Percentiles rank a stretch among this genome's conserved stretches.
Conservation (phyloP, 352 stramenopile species). For the Phytophthora meadii region DNA sequence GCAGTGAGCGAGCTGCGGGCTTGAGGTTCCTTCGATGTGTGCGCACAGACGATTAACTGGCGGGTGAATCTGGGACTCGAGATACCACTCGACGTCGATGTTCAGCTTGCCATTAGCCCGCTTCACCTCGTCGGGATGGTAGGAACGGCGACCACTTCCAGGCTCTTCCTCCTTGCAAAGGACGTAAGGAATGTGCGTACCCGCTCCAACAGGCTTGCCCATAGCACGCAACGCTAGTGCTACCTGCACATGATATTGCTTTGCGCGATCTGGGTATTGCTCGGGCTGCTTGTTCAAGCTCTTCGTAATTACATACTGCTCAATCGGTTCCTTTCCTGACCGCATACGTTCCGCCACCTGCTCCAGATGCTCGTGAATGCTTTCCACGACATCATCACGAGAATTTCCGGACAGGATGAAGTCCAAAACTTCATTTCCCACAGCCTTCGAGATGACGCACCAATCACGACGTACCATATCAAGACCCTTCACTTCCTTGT, state of each 20-base stretch:
- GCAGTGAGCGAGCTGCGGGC: slow-evolving; percentile 94
- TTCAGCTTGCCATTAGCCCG: slow-evolving; percentile 82
- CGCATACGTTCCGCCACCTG: slow-evolving; percentile 94
- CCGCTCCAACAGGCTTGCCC: slow-evolving; percentile 96
- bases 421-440: slow-evolving; percentile 97
- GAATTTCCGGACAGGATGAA: slow-evolving; percentile 96
- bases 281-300: slow-evolving; percentile 99
- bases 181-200: slow-evolving; percentile 99
- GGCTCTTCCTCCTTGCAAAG: slow-evolving; percentile 93
- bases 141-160: slow-evolving; percentile 74
- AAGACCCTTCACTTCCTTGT: slow-evolving; percentile 98
- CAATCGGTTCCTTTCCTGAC: slow-evolving; percentile 93
- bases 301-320: slow-evolving; percentile 99
- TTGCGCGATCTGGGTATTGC: slow-evolving; percentile 97
- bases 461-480: slow-evolving; percentile 99
- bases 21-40: slow-evolving; percentile 98
- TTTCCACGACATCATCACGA: slow-evolving; percentile 96
- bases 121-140: slow-evolving; percentile 89
- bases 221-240: slow-evolving; percentile 95
- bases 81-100: slow-evolving; percentile 97
- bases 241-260: slow-evolving; percentile 98
- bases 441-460: slow-evolving; percentile 98
- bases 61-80: slow-evolving; percentile 96
- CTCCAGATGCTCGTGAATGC: slow-evolving; percentile 96
- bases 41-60: slow-evolving; percentile 98